These are phyloP conservation scores for Ambrosiella cleistominuta DNA, from an alignment of 2,329 filamentous ascomycete genomes.

Conservation along the genomic window DNA sequence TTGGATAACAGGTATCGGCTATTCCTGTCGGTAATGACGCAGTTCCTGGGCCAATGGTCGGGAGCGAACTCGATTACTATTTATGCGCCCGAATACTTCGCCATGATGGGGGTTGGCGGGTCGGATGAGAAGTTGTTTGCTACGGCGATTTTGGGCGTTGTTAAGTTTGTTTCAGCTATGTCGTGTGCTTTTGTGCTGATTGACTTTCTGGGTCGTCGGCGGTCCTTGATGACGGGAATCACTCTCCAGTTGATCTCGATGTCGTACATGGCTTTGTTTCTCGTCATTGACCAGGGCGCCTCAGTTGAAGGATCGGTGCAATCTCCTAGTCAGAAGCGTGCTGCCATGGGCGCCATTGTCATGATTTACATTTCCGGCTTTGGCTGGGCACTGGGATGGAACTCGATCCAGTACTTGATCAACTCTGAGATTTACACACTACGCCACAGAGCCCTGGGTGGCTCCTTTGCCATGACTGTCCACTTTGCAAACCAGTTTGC, in stretches of 20 bases:
- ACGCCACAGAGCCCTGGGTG: conserved; percentile 52
- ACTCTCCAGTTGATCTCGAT: conserved; percentile 41
- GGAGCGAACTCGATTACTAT: conserved; percentile 59
- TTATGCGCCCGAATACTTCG: conserved; percentile 59
- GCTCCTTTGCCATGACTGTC: conserved; percentile 57
- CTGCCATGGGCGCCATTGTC: conserved; percentile 49
- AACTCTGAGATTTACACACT: conserved; percentile 64
- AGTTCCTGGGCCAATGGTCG: conserved; percentile 58
- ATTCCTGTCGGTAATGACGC: conserved; percentile 48
- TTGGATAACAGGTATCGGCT: conserved; percentile 57
- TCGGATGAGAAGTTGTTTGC: conserved; percentile 52
- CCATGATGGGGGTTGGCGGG: conserved; percentile 51
- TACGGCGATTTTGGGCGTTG: conserved; percentile 57
- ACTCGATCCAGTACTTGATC: conserved; percentile 61
- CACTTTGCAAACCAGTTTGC: conserved; percentile 69
- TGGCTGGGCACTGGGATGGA: conserved; percentile 57
- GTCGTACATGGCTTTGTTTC: conserved; percentile 44
- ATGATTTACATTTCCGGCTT: conserved; percentile 56
- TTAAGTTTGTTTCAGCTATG: conserved; percentile 52
- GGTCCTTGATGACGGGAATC: conserved; percentile 43
- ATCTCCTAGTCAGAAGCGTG: conserved; percentile 26
- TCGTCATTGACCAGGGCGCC: conserved; percentile 28
- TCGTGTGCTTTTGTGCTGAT: conserved; percentile 62
- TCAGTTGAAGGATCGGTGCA: conserved; percentile 26
- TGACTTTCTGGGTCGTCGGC: conserved; percentile 61